phyloP scores from a whole-genome alignment of 805 yeast species.

The Isabelozyma heimii region DNA sequence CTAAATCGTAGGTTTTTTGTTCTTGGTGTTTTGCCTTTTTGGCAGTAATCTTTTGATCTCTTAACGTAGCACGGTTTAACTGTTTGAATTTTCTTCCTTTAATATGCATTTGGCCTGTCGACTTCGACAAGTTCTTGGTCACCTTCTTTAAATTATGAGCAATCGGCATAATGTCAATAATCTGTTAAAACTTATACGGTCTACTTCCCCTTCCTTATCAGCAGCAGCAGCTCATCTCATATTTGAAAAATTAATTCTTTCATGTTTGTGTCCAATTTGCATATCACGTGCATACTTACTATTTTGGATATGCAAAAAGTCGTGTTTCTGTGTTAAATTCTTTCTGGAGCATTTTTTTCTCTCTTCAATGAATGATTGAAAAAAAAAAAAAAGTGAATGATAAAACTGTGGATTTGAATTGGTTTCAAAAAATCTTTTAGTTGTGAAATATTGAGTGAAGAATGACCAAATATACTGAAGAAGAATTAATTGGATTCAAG shows the following conservation, averaged over 20 bases:
- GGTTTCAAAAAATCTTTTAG: neutral
- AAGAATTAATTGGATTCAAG: slow-evolving; percentile 59
- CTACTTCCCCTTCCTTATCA: neutral
- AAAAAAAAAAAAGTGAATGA: neutral
- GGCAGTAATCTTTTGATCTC: slow-evolving; percentile 68
- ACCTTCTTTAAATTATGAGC: slow-evolving; percentile 68
- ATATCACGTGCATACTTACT: neutral
- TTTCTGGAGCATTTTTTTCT: neutral
- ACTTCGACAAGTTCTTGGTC: slow-evolving; percentile 53
- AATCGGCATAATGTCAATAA: slow-evolving; percentile 50
- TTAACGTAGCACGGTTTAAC: slow-evolving; percentile 77
- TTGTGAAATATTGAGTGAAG: slow-evolving; percentile 4
- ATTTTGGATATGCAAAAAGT: neutral
- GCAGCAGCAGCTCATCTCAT: neutral
- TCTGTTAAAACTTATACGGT: neutral
- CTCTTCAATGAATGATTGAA: neutral
- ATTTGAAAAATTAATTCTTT: neutral
- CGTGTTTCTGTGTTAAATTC: neutral
- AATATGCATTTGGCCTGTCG: slow-evolving; percentile 69
- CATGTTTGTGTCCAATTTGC: too few species aligned
- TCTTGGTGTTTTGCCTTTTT: slow-evolving; percentile 58
- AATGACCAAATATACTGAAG: slow-evolving; percentile 67
- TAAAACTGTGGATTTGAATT: neutral
- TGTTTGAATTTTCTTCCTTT: slow-evolving; percentile 87
- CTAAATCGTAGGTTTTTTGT: slow-evolving; percentile 57